These are phyloP conservation scores for Syzygium grande DNA, from an alignment of 345 rosid species.

Conservation along the genomic window DNA sequence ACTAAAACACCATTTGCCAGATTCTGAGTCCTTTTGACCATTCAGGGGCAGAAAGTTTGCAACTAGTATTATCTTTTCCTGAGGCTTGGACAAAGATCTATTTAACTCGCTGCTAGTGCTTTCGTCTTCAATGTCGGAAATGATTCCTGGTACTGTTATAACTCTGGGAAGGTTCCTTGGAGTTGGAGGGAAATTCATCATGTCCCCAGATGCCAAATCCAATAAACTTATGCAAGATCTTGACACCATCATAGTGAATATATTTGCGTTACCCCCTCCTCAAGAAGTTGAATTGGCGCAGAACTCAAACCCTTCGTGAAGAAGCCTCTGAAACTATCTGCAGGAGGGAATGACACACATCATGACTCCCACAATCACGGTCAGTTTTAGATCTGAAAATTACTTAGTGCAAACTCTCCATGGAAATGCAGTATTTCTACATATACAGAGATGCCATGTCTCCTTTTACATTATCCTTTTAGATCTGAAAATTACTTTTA, in stretches of 20 bases:
- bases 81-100: constrained; percentile 2
- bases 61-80: constrained; percentile 24
- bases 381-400: neutral
- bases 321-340: neutral
- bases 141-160: constrained; percentile 50
- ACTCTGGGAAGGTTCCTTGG: constrained; percentile 44
- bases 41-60: constrained; percentile 30
- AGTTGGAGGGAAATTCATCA: constrained; percentile 43
- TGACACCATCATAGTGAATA: constrained; percentile 33
- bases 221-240: constrained; percentile 56
- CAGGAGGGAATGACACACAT: neutral
- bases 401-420: neutral
- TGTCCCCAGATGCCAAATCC: constrained; percentile 53
- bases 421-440: neutral
- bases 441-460: neutral
- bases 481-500: neutral
- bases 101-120: constrained; percentile 1
- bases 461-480: neutral
- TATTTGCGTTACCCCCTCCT: neutral
- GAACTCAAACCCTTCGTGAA: neutral
- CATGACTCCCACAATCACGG: neutral
- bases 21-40: constrained; percentile 19
- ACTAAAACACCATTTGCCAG: constrained; percentile 24
- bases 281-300: neutral
- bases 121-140: constrained; percentile 36